These are phyloP conservation scores for Xylaria arbuscula DNA, from an alignment of 2,329 filamentous ascomycete genomes.

Conservation along the genomic window DNA sequence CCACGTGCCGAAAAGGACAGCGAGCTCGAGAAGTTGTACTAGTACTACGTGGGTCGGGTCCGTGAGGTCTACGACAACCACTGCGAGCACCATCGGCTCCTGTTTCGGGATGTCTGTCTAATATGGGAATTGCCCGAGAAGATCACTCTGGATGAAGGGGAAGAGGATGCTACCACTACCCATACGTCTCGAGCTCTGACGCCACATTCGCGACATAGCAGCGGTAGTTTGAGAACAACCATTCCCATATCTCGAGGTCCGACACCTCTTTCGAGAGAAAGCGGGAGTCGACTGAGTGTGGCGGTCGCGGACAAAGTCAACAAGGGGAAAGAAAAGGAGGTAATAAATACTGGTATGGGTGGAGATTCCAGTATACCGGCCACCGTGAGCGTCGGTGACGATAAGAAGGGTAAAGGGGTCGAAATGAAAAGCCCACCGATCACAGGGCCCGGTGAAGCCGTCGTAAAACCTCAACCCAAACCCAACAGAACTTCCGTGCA, in stretches of 20 bases:
- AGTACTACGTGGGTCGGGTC: constrained; percentile 39
- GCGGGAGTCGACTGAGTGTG: background rate
- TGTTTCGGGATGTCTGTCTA: constrained; percentile 30
- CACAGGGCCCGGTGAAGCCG: background rate
- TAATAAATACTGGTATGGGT: background rate
- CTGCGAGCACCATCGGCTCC: constrained; percentile 34
- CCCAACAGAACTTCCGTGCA: constrained; percentile 24
- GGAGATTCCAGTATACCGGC: background rate
- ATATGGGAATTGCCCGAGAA: constrained; percentile 33
- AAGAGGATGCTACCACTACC: background rate
- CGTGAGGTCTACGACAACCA: constrained; percentile 36
- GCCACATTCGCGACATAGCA: constrained; percentile 24
- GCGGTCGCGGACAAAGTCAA: background rate
- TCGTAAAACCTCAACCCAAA: constrained; percentile 12
- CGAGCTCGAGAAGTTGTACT: constrained; percentile 38
- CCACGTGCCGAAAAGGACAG: constrained; percentile 38
- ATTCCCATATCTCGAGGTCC: background rate
- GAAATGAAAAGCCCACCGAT: background rate
- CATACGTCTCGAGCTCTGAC: constrained; percentile 2
- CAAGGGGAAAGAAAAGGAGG: constrained; percentile 35
- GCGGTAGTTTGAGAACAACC: constrained; percentile 5
- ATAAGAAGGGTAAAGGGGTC: constrained; percentile 6
- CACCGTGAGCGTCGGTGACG: background rate
- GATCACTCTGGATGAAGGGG: constrained; percentile 27
- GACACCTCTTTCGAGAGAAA: constrained; percentile 7